Percentiles rank a stretch among this genome's conserved stretches.
Evolutionary conservation across 2,329 filamentous ascomycete species (phyloP).

Genomic region (Sporothrix brasiliensis): DNA sequence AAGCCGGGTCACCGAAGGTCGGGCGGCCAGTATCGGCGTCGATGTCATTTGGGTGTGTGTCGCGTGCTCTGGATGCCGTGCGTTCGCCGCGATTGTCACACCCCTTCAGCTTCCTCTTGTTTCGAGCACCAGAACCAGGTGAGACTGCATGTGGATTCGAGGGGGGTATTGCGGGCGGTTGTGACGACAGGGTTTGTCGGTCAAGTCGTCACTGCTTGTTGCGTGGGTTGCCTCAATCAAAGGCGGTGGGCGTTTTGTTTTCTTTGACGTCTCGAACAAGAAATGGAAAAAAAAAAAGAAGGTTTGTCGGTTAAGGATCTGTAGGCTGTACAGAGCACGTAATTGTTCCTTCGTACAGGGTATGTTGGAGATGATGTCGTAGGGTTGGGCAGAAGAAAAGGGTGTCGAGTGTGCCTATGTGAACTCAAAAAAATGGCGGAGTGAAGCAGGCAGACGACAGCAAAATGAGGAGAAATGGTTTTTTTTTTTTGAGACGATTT

Average conservation of each 20-base stretch:
- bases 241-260: background rate
- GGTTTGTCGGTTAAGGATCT: background rate
- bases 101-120: background rate
- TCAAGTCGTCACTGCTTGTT: conserved; percentile 9
- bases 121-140: background rate
- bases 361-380: background rate
- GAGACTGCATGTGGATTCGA: background rate
- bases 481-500: conserved; percentile 9
- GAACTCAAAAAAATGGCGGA: background rate
- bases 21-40: conserved; percentile 14
- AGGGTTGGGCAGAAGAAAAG: background rate
- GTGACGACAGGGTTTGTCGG: conserved; percentile 7
- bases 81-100: conserved; percentile 2
- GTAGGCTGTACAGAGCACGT: background rate
- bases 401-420: background rate
- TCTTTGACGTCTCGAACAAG: background rate
- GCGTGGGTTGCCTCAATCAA: background rate
- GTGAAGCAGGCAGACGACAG: conserved; percentile 24
- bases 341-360: background rate
- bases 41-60: conserved; percentile 29
- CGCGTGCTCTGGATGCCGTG: conserved; percentile 6
- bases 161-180: background rate
- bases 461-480: conserved; percentile 22
- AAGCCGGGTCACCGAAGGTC: conserved; percentile 11
- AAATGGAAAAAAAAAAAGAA: background rate